A percentile compares a stretch with the other conserved stretches of the same genome.
These are phyloP conservation scores for Furcasterigmium sp. DNA, from an alignment of 2,329 filamentous ascomycete genomes.

Conservation along the genomic window DNA sequence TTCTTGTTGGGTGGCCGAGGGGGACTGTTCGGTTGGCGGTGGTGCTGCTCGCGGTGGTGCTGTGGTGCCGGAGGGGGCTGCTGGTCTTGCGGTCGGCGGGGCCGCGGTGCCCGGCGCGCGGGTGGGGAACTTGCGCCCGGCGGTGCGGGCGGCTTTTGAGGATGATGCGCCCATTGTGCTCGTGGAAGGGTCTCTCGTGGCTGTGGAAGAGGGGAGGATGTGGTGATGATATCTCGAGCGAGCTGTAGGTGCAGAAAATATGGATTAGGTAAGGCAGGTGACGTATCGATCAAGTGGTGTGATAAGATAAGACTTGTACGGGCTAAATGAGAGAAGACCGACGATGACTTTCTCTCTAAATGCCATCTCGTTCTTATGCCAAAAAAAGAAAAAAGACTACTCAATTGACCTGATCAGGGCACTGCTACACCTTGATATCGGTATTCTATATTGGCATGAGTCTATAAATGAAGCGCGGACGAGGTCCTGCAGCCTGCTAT, in stretches of 20 bases:
- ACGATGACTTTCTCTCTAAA: too few relatives aligned
- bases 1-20: conserved; percentile 17
- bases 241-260: background rate
- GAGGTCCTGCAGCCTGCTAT: too few relatives aligned
- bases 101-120: conserved; percentile 23
- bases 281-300: background rate
- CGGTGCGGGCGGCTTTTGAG: conserved; percentile 37
- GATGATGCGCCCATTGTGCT: conserved; percentile 37
- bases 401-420: too few relatives aligned
- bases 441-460: too few relatives aligned
- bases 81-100: conserved; percentile 11
- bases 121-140: conserved; percentile 38
- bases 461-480: too few relatives aligned
- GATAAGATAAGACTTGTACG: too few relatives aligned
- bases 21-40: conserved; percentile 7
- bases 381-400: too few relatives aligned
- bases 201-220: background rate
- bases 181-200: too few relatives aligned
- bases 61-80: conserved; percentile 12
- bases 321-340: too few relatives aligned
- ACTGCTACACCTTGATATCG: too few relatives aligned
- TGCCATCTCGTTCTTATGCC: too few relatives aligned
- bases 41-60: conserved; percentile 5
- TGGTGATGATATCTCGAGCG: background rate
- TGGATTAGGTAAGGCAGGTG: conserved; percentile 6